These are phyloP conservation scores for Tuber indicum DNA, from an alignment of 495 filamentous ascomycete genomes.

Conservation along the genomic window DNA sequence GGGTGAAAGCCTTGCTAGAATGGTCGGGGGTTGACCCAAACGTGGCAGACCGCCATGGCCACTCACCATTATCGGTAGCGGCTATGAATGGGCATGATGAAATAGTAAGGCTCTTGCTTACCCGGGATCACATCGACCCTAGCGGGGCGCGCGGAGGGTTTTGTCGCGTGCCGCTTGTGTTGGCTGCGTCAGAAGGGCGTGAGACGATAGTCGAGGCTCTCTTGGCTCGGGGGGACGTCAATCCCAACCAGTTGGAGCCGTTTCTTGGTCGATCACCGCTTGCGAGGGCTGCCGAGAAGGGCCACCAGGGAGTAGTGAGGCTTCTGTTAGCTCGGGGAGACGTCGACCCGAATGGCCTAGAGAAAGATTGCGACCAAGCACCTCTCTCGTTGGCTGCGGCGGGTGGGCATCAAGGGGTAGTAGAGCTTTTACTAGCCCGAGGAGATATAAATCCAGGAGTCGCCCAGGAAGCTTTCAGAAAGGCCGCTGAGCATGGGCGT, in stretches of 20 bases:
- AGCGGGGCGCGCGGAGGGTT: not conserved
- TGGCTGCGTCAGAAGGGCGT: constrained; percentile 39
- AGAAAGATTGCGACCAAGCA: constrained; percentile 35
- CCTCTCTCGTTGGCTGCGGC: constrained; percentile 45
- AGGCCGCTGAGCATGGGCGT: constrained; percentile 38
- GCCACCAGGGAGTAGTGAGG: constrained; percentile 34
- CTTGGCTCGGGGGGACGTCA: constrained; percentile 13
- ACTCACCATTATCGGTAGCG: constrained; percentile 33
- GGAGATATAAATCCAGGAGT: not conserved
- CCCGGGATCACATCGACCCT: constrained; percentile 2
- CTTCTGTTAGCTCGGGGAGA: constrained; percentile 32
- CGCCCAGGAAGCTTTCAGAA: constrained; percentile 23
- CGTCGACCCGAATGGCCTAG: constrained; percentile 17
- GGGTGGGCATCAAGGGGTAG: constrained; percentile 44
- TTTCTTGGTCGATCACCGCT: constrained; percentile 36
- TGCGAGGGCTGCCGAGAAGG: constrained; percentile 39
- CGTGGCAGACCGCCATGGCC: not conserved
- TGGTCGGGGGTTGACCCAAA: not conserved
- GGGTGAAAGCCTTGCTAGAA: not conserved
- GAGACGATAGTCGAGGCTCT: constrained; percentile 38
- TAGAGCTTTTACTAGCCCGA: constrained; percentile 11
- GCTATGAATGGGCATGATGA: constrained; percentile 37
- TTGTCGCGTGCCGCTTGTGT: constrained; percentile 28
- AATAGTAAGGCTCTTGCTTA: constrained; percentile 38
- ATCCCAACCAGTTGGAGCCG: constrained; percentile 13